These are phyloP conservation scores for Zymoseptoria ardabiliae DNA, from an alignment of 2,329 filamentous ascomycete genomes.

Conservation along the genomic window DNA sequence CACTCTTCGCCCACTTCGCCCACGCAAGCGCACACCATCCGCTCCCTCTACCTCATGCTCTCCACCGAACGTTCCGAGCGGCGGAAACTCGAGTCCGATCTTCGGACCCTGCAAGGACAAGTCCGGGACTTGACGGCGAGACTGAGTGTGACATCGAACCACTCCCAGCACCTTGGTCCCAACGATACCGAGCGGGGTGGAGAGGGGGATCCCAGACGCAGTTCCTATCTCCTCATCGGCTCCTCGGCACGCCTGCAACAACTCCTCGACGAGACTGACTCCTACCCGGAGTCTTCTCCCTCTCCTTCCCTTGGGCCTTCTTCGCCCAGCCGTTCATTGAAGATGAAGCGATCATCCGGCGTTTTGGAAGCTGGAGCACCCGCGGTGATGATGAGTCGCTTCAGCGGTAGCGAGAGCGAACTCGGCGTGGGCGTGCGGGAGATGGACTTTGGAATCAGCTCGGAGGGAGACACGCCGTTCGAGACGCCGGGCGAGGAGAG, in stretches of 20 bases:
- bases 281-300: slow-evolving; percentile 6
- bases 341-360: slow-evolving; percentile 2
- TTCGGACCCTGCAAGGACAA: slow-evolving; percentile 23
- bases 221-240: slow-evolving; percentile 20
- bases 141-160: slow-evolving; percentile 15
- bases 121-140: slow-evolving; percentile 28
- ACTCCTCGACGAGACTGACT: slow-evolving; percentile 22
- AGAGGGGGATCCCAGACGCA: slow-evolving; percentile 5
- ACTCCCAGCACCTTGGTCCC: slow-evolving; percentile 15
- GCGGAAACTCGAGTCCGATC: slow-evolving; percentile 27
- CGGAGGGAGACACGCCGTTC: slow-evolving; percentile 16
- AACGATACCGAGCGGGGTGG: slow-evolving; percentile 13
- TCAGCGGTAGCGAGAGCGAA: slow-evolving; percentile 23
- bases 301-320: background rate
- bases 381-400: slow-evolving; percentile 15
- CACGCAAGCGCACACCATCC: slow-evolving; percentile 23
- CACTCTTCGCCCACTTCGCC: background rate
- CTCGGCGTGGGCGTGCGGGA: background rate
- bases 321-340: background rate
- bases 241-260: slow-evolving; percentile 22
- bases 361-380: slow-evolving; percentile 4
- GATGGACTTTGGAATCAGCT: slow-evolving; percentile 1
- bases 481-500: slow-evolving; percentile 26
- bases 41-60: slow-evolving; percentile 33
- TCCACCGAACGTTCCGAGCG: slow-evolving; percentile 31